Conservation (phyloP, 169 alveolate species). For the Eimeria sp. region DNA sequence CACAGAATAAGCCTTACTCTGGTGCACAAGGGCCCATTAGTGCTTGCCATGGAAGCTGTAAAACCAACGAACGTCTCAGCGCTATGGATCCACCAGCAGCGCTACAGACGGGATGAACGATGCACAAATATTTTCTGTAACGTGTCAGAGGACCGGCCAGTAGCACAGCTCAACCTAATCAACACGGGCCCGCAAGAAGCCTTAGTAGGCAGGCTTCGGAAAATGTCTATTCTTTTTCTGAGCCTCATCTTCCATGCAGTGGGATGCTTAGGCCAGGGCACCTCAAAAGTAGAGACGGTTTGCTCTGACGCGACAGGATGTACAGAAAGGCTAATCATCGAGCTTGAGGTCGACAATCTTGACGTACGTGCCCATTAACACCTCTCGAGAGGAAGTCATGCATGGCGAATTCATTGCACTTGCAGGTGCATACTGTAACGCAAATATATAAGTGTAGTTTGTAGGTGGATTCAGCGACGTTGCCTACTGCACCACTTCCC, state of each 20-base stretch:
- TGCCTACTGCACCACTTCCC: neutral
- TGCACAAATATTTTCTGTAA: neutral
- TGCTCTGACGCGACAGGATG: slow-evolving; percentile 52
- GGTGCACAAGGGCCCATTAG: neutral
- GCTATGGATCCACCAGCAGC: neutral
- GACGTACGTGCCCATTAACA: neutral
- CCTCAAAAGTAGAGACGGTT: slow-evolving; percentile 67
- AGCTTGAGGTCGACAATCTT: slow-evolving; percentile 54
- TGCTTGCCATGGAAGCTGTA: slow-evolving; percentile 18
- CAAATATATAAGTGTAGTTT: neutral
- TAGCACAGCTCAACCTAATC: neutral
- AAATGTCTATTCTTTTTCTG: neutral
- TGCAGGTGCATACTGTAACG: neutral
- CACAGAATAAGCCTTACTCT: neutral
- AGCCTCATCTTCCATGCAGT: slow-evolving; percentile 18
- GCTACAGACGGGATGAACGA: neutral
- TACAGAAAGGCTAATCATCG: slow-evolving; percentile 52
- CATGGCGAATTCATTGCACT: neutral
- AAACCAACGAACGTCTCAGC: neutral
- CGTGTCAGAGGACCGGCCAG: neutral
- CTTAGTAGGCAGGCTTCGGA: neutral
- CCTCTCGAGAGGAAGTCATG: neutral
- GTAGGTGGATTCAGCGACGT: neutral
- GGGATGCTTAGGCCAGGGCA: slow-evolving; percentile 42
- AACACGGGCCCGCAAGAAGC: neutral